Evolutionary conservation across 768 basidiomycete species (phyloP).

Genomic region (Pleurotus eryngii): DNA sequence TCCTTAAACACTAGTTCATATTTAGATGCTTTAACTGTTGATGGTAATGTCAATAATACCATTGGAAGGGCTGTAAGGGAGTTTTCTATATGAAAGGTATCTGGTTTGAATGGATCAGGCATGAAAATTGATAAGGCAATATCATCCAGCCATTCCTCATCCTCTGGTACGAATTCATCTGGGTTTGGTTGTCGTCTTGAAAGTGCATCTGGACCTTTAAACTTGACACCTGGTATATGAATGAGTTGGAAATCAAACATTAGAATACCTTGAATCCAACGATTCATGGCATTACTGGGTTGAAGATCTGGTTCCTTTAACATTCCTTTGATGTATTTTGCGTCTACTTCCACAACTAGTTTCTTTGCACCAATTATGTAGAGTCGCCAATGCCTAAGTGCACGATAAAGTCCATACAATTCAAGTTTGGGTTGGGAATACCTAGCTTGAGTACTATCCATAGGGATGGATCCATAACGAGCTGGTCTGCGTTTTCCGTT

Average conservation of each 20-base stretch:
- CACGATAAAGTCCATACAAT: slow-evolving; percentile 27
- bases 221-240: slow-evolving; percentile 28
- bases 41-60: too few species aligned
- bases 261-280: too few species aligned
- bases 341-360: background rate
- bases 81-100: too few species aligned
- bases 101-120: too few species aligned
- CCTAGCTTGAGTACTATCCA: slow-evolving; percentile 20
- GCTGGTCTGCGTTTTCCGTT: slow-evolving; percentile 15
- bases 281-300: too few species aligned
- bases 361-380: slow-evolving; percentile 17
- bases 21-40: too few species aligned
- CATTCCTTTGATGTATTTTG: background rate
- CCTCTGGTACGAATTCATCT: background rate
- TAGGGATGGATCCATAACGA: slow-evolving; percentile 25
- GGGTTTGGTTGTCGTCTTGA: slow-evolving; percentile 12
- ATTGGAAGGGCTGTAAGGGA: too few species aligned
- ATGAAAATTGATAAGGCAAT: too few species aligned
- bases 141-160: too few species aligned
- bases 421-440: slow-evolving; percentile 34
- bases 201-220: background rate
- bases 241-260: background rate
- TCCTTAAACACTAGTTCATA: too few species aligned
- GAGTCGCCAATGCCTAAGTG: slow-evolving; percentile 18
- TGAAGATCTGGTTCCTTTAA: background rate